These are phyloP conservation scores for Suillus discolor DNA, from an alignment of 768 basidiomycete genomes.

Conservation along the genomic window DNA sequence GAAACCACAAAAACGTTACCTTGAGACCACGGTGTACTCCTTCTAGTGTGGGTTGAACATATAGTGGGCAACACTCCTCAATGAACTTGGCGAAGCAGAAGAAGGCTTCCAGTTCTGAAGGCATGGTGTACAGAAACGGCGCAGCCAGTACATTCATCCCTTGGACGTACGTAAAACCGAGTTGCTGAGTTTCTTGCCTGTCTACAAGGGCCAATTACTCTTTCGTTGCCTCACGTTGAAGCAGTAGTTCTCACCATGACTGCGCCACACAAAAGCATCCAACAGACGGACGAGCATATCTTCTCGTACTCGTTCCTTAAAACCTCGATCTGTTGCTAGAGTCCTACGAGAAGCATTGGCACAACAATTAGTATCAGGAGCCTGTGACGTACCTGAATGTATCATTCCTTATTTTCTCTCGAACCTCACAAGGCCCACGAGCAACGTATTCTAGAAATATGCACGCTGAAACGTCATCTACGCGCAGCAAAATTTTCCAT, in stretches of 20 bases:
- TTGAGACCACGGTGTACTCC: slow-evolving; percentile 95
- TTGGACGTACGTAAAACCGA: slow-evolving; percentile 95
- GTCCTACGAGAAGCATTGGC: slow-evolving; percentile 53
- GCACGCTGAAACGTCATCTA: slow-evolving; percentile 77
- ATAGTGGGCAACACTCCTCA: slow-evolving; percentile 92
- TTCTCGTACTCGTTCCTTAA: slow-evolving; percentile 95
- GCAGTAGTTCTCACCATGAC: slow-evolving; percentile 58
- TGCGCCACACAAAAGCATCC: slow-evolving; percentile 98
- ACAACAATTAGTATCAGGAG: background rate
- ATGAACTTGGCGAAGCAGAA: slow-evolving; percentile 97
- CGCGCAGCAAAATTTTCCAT: slow-evolving; percentile 92
- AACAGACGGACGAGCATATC: slow-evolving; percentile 96
- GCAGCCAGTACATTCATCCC: slow-evolving; percentile 99
- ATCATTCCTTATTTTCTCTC: slow-evolving; percentile 94
- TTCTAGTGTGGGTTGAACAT: slow-evolving; percentile 94
- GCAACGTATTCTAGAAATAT: slow-evolving; percentile 78
- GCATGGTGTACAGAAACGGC: slow-evolving; percentile 96
- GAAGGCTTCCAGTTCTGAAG: slow-evolving; percentile 97
- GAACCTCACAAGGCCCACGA: slow-evolving; percentile 83
- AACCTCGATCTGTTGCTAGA: slow-evolving; percentile 94
- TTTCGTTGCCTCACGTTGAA: background rate
- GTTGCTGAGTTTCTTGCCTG: slow-evolving; percentile 72
- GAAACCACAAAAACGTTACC: slow-evolving; percentile 46
- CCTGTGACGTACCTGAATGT: slow-evolving; percentile 74
- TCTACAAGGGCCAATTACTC: slow-evolving; percentile 43